Conservation (phyloP, 768 basidiomycete species). For the Russula dissimulans region DNA sequence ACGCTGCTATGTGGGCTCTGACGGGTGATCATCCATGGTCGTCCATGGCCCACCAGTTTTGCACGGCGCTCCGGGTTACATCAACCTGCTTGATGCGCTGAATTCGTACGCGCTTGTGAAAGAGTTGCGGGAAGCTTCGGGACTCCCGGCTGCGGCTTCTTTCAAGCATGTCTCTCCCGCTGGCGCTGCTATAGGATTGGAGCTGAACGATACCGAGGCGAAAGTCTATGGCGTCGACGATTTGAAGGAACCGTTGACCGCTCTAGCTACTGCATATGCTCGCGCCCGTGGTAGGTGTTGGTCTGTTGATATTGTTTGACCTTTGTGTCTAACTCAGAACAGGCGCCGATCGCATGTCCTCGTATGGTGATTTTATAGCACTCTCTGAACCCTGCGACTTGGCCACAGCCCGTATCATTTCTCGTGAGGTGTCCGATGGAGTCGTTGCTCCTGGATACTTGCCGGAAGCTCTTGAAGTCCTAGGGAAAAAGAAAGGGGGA, state of each 20-base stretch:
- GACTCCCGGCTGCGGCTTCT: slow-evolving; percentile 90
- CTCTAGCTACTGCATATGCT: slow-evolving; percentile 88
- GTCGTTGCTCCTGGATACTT: slow-evolving; percentile 95
- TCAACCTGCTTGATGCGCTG: slow-evolving; percentile 94
- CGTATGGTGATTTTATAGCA: slow-evolving; percentile 98
- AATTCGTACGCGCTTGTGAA: slow-evolving; percentile 95
- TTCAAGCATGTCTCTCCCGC: slow-evolving; percentile 99
- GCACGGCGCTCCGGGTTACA: slow-evolving; percentile 93
- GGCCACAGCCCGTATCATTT: slow-evolving; percentile 92
- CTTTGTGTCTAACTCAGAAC: slow-evolving; percentile 1
- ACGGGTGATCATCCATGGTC: not conserved
- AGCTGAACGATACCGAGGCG: slow-evolving; percentile 75
- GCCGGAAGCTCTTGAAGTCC: slow-evolving; percentile 76
- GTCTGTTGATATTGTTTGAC: not conserved
- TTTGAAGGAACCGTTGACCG: slow-evolving; percentile 80
- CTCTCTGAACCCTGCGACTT: slow-evolving; percentile 88
- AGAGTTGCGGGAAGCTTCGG: slow-evolving; percentile 81
- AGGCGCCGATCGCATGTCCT: slow-evolving; percentile 99
- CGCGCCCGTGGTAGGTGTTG: slow-evolving; percentile 68
- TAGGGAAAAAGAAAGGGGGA: slow-evolving; percentile 94
- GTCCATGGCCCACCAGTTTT: slow-evolving; percentile 44
- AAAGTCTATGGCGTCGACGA: slow-evolving; percentile 96
- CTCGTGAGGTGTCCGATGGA: slow-evolving; percentile 97
- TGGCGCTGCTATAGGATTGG: slow-evolving; percentile 87
- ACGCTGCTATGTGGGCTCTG: not conserved